These are phyloP conservation scores for Candida dubliniensis DNA, from an alignment of 1,139 yeast genomes.

Conservation along the genomic window DNA sequence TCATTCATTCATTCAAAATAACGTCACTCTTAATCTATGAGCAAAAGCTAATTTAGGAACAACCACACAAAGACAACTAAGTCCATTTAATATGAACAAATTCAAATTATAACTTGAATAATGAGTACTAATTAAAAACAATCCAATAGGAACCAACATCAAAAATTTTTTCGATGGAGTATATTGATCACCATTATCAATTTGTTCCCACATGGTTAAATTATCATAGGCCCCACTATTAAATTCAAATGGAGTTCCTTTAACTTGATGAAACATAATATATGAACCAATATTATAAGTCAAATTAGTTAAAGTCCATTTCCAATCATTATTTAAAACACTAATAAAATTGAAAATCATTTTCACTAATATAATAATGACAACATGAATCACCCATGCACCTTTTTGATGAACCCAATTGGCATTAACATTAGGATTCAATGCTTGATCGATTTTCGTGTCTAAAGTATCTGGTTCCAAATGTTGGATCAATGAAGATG, in stretches of 20 bases:
- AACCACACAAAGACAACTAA: slow-evolving; percentile 77
- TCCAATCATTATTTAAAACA: slow-evolving; percentile 71
- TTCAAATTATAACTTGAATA: slow-evolving; percentile 83
- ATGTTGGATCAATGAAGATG: slow-evolving; percentile 69
- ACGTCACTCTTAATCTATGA: slow-evolving; percentile 73
- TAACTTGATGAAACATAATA: slow-evolving; percentile 94
- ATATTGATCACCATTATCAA: slow-evolving; percentile 94
- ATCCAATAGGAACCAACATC: slow-evolving; percentile 83
- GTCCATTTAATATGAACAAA: slow-evolving; percentile 75
- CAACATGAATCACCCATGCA: slow-evolving; percentile 93
- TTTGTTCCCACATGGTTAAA: slow-evolving; percentile 98
- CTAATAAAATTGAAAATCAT: slow-evolving; percentile 74
- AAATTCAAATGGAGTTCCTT: slow-evolving; percentile 96
- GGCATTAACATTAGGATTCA: slow-evolving; percentile 87
- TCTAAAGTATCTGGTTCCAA: slow-evolving; percentile 92
- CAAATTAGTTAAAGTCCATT: slow-evolving; percentile 92
- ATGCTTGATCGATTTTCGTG: slow-evolving; percentile 87
- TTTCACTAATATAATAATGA: slow-evolving; percentile 71
- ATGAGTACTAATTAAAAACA: slow-evolving; percentile 86
- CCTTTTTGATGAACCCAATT: slow-evolving; percentile 95
- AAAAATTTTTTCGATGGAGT: slow-evolving; percentile 95
- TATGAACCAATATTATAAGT: slow-evolving; percentile 90
- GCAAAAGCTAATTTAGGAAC: slow-evolving; percentile 86
- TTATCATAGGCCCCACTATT: slow-evolving; percentile 96
- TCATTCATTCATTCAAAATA: slow-evolving; percentile 23